Conservation (phyloP, 108 stramenopile species). For the Hondaea fermentalgiana region DNA sequence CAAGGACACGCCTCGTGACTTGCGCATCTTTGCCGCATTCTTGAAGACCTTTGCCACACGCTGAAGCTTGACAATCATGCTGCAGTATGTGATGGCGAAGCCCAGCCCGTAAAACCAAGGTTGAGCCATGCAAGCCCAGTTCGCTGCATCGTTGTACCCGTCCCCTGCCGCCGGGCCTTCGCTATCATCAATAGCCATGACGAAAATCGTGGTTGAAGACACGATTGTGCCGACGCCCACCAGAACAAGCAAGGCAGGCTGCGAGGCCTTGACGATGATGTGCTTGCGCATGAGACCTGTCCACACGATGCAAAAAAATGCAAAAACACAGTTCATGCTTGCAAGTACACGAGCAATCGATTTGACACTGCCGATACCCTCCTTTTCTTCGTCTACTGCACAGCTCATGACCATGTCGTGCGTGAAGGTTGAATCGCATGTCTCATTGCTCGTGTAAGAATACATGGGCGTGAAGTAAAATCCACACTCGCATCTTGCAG, state of each 20-base stretch:
- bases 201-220: constrained; percentile 28
- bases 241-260: constrained; percentile 28
- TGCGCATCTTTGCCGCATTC: neutral
- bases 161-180: constrained; percentile 4
- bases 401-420: neutral
- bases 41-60: neutral
- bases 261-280: constrained; percentile 28
- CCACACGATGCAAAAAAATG: constrained; percentile 21
- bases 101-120: neutral
- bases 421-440: neutral
- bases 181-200: constrained; percentile 31
- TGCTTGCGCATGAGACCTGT: neutral
- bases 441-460: neutral
- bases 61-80: neutral
- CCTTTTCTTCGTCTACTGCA: neutral
- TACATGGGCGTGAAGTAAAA: neutral
- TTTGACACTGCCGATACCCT: neutral
- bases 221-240: constrained; percentile 25
- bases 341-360: neutral
- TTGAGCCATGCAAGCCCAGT: neutral
- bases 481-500: neutral
- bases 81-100: neutral
- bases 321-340: neutral
- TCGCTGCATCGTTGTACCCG: neutral
- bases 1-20: neutral